Conservation (phyloP, 441 rosid genomes). For the Arabidopsis lyrata region DNA sequence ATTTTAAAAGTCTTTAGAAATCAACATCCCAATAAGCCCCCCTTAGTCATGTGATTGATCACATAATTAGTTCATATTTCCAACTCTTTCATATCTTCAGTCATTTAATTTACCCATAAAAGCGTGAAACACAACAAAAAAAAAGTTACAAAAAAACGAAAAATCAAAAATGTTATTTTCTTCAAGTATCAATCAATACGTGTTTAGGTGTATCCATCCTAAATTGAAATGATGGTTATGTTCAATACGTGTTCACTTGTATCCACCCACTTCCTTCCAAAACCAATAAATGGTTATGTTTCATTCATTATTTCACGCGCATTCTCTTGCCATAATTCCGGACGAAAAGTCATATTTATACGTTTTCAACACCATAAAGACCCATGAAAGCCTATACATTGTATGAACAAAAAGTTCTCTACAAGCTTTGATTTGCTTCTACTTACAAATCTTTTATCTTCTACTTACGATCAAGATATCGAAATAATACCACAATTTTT, state of each 20-base stretch:
- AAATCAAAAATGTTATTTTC: background rate
- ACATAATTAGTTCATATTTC: no score
- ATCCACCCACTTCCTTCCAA: constrained; percentile 7
- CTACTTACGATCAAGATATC: background rate
- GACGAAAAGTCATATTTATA: background rate
- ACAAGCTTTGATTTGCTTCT: background rate
- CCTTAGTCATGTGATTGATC: no score
- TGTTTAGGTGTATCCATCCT: constrained; percentile 3
- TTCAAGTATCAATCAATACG: background rate
- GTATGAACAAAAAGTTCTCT: background rate
- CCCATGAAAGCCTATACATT: background rate
- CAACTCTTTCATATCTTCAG: no score
- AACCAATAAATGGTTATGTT: constrained; percentile 6
- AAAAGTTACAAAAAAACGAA: no score
- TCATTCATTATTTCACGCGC: constrained; percentile 30
- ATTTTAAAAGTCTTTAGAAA: no score
- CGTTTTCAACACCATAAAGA: background rate
- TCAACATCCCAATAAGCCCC: no score
- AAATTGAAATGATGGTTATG: background rate
- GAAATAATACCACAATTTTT: background rate
- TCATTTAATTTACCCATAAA: background rate
- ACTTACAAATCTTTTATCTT: background rate
- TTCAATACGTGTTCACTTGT: background rate
- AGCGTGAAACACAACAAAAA: background rate
- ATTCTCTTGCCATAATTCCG: background rate